phyloP scores from a whole-genome alignment of 2,329 filamentous ascomycete species.

The Hypoxylon sp. region DNA sequence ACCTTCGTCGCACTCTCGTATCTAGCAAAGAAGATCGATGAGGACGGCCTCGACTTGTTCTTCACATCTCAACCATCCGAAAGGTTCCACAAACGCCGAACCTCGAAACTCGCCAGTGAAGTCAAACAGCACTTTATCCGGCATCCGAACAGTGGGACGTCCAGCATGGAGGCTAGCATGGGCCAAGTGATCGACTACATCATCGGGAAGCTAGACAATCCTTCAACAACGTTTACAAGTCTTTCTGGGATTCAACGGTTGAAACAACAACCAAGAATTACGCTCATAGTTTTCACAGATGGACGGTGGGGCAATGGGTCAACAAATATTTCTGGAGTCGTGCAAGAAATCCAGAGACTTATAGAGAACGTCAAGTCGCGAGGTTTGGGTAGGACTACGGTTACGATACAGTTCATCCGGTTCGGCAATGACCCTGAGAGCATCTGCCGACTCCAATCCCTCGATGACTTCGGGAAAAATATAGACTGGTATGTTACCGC shows the following conservation, averaged over 20 bases:
- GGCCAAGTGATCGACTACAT: constrained; percentile 4
- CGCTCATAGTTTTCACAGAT: constrained; percentile 27
- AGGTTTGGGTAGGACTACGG: not conserved
- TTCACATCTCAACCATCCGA: constrained; percentile 18
- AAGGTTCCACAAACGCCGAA: not conserved
- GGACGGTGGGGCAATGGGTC: constrained; percentile 9
- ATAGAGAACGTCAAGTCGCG: constrained; percentile 1
- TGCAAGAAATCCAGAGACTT: constrained; percentile 2
- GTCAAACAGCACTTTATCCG: not conserved
- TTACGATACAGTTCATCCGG: constrained; percentile 25
- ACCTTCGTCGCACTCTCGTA: constrained; percentile 24
- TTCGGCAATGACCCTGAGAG: constrained; percentile 14
- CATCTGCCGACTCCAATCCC: constrained; percentile 5
- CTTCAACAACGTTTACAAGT: not conserved
- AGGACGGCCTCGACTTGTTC: constrained; percentile 15
- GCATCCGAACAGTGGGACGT: not conserved
- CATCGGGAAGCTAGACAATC: not conserved
- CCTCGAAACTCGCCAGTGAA: constrained; percentile 2
- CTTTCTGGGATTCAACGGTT: not conserved
- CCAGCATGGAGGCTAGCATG: constrained; percentile 7
- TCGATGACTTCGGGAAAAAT: constrained; percentile 15
- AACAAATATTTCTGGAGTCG: not conserved
- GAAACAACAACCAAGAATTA: constrained; percentile 4
- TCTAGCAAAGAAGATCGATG: constrained; percentile 19
- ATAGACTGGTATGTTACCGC: constrained; percentile 1